phyloP scores from a whole-genome alignment of 1,284 basidiomycete species.

The Vanrija humicola region DNA sequence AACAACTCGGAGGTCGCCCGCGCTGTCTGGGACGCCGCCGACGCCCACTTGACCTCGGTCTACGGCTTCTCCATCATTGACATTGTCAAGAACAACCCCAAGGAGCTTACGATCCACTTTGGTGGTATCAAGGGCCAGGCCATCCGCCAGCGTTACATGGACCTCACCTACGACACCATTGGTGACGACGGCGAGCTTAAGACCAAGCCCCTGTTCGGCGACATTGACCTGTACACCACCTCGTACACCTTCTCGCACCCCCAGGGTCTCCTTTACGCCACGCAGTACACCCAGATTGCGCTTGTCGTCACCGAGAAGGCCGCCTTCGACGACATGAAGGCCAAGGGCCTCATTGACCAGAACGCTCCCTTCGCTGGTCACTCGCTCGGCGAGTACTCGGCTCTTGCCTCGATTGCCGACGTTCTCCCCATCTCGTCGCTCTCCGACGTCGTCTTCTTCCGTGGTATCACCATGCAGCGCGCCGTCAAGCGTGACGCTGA shows the following conservation, averaged over 20 bases:
- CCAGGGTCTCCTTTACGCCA: constrained; percentile 89
- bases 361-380: constrained; percentile 94
- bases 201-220: constrained; percentile 87
- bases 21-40: constrained; percentile 95
- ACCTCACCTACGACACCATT: constrained; percentile 95
- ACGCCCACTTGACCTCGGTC: constrained; percentile 84
- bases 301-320: constrained; percentile 96
- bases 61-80: constrained; percentile 97
- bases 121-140: constrained; percentile 98
- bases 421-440: constrained; percentile 93
- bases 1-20: constrained; percentile 85
- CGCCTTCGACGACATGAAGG: constrained; percentile 96
- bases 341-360: constrained; percentile 88
- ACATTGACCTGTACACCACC: constrained; percentile 85
- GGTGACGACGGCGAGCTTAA: constrained; percentile 93
- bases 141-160: constrained; percentile 97
- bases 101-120: constrained; percentile 96
- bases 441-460: constrained; percentile 97
- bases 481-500: constrained; percentile 90
- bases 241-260: constrained; percentile 98
- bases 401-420: constrained; percentile 92
- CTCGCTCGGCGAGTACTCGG: constrained; percentile 97
- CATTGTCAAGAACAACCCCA: constrained; percentile 96
- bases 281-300: constrained; percentile 97
- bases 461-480: constrained; percentile 98